Percentiles rank a stretch among this genome's conserved stretches.
Conservation (phyloP, 805 yeast species). For the Saccharomycopsis selenospora region DNA sequence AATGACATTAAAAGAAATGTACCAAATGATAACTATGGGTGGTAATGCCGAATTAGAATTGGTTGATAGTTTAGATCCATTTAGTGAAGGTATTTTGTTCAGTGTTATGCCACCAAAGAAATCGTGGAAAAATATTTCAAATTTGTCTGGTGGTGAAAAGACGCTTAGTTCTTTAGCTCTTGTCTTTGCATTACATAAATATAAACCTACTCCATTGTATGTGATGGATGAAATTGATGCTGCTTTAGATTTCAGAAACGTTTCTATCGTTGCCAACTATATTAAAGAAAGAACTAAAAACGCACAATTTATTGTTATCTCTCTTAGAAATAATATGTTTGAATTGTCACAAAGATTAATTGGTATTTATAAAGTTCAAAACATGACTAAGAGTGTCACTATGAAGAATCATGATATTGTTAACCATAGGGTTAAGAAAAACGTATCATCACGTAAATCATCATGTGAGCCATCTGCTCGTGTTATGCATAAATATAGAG, state of each 20-base stretch:
- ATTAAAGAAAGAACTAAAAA: conserved; percentile 92
- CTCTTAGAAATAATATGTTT: conserved; percentile 94
- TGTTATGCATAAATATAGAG: too few relatives aligned
- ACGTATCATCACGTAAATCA: too few relatives aligned
- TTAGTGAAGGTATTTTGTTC: conserved; percentile 91
- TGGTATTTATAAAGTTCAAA: conserved; percentile 89
- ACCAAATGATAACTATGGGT: conserved; percentile 98
- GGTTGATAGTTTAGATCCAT: conserved; percentile 95
- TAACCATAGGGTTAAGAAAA: neutral
- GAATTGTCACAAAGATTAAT: conserved; percentile 91
- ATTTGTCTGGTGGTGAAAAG: conserved; percentile 96
- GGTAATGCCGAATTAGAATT: conserved; percentile 97
- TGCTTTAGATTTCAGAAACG: conserved; percentile 94
- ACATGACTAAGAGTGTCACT: conserved; percentile 83
- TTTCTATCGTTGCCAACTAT: conserved; percentile 94
- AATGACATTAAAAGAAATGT: conserved; percentile 87
- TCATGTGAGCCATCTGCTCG: too few relatives aligned
- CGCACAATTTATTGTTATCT: conserved; percentile 94
- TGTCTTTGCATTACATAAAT: conserved; percentile 92
- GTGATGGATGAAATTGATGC: conserved; percentile 99
- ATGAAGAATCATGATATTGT: conserved; percentile 51
- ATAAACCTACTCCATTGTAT: conserved; percentile 93
- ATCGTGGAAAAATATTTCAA: conserved; percentile 93
- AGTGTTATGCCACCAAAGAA: conserved; percentile 99
- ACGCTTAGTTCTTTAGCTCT: conserved; percentile 90